Base-by-base conservation (phyloP, 129 eudicot genomes). In the Flaveria bidentis region DNA sequence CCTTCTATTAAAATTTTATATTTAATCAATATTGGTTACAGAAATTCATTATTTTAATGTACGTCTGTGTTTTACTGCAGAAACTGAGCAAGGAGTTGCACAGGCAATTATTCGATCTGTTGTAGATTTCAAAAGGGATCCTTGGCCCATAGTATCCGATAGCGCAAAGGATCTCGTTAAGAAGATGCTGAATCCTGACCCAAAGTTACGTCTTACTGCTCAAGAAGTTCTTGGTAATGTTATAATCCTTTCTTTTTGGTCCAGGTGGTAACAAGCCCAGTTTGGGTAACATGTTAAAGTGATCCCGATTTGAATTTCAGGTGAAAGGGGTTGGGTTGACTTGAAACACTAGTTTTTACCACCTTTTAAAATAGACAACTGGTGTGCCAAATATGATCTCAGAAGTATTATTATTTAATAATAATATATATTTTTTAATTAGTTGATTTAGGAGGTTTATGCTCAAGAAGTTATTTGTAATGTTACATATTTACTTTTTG, bases 21-120 rank as follows among this genome's bases (percentile, higher is more conserved):
- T 6, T 28, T 62, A 14, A 3, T 22, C 22, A 58, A 57, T 22
- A 57, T 20, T 22, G 33, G 8, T 57, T 56, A 1, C 33, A 22
- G 2, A 57, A 57, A 0, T 3, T 58, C 65, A 22, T 55, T 55
- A 55, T 58, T 58, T 7, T 70, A 14, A 26, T 1, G 56, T 49
- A 52, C 0, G 12, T 45, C 4, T 57, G 3, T 80, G 5, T 73
- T 42, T 73, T 16, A 80, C 26, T 73, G 47, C 79, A 87, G 97
- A 91, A 87, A 91, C 93, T 22, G 97, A 92, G 68, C 96, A 92
- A 86, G 97, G 97, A 74, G 96, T 92, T 67, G 97, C 97, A 53
- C 91, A 87, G 45, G 91, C 97, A 72, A 92, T 92, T 66, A 92
- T 92, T 71, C 84, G 96, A 64, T 92, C 97, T 1, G 87, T 76